Conservation (phyloP, 495 filamentous ascomycete genomes). For the Daldinia vernicosa region DNA sequence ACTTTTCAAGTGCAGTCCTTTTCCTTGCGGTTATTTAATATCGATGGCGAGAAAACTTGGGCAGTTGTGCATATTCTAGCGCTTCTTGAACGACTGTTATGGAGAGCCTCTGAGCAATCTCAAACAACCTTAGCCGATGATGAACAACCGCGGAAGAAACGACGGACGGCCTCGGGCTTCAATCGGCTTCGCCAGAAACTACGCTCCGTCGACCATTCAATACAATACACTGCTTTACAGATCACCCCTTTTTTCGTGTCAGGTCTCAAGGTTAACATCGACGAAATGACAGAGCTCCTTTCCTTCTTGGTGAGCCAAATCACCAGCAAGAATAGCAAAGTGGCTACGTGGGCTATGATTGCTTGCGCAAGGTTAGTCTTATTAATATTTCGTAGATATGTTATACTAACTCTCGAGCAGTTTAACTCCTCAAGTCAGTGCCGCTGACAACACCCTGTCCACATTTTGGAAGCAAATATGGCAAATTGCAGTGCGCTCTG, state of each 20-base stretch:
- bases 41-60: conserved; percentile 63
- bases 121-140: conserved; percentile 41
- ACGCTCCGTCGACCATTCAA: conserved; percentile 61
- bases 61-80: conserved; percentile 60
- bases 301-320: conserved; percentile 47
- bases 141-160: conserved; percentile 68
- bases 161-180: conserved; percentile 63
- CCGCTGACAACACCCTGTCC: conserved; percentile 40
- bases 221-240: conserved; percentile 76
- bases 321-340: conserved; percentile 49
- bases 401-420: conserved; percentile 40
- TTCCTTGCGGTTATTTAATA: conserved; percentile 57
- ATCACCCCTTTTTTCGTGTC: conserved; percentile 75
- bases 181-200: conserved; percentile 71
- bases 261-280: conserved; percentile 44
- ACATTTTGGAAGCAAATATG: conserved; percentile 74
- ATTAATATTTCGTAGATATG: neutral
- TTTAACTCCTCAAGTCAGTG: conserved; percentile 34
- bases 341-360: conserved; percentile 65
- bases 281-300: conserved; percentile 53
- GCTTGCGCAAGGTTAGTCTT: conserved; percentile 65
- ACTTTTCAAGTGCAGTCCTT: conserved; percentile 53
- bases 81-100: conserved; percentile 56
- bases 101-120: conserved; percentile 43
- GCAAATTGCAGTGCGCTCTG: conserved; percentile 74